Base-by-base conservation (phyloP, 352 stramenopile species). In the Thalassiosira livingstoniorum region DNA sequence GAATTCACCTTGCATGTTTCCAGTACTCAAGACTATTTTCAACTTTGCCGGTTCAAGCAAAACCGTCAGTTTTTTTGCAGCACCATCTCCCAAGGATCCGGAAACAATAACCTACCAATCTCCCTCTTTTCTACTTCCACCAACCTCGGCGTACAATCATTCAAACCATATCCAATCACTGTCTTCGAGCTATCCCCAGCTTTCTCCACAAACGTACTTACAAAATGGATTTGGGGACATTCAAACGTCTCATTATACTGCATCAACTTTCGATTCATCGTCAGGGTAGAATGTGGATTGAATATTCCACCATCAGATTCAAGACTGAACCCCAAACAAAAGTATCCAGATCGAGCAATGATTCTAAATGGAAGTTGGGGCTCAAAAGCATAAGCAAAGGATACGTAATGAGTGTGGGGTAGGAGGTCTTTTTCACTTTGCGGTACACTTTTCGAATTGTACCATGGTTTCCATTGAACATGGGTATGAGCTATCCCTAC, bases 201-300 rank as follows among this genome's bases (percentile, higher is more conserved):
- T 23, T 86, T 85, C n/a, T 87, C 54, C 11, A 78, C 74, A 72
- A 91, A 84, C 25, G 80, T 76, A 29, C 58, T 87, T 0, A 92
- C 63, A 78, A 88, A 92, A 68, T 84, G 71, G 51, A 92, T 92
- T 21, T 80, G 70, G 4, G 87, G 87, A 79, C 87, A 92, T 15
- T 78, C 60, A 63, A 82, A 82, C 2, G 42, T 78, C 15, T 69
- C 42, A 58, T 77, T 73, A 53, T 85, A 70, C 54, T 85, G 78
- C 27, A 27, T 32, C 18, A 85, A 39, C 25, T 23, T 68, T 42
- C 78, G 69, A 57, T 85, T 85, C 25, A 54, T 18, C 1, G 78
- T 85, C 0, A 85, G 39, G 13, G 73, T 39, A 35, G 54, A 77
- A 54, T 85, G 70, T 13, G 69, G 69, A 47, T 86, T 86, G 66